phyloP scores from a whole-genome alignment of 208 protist species.

The Trypanosoma vivax region DNA sequence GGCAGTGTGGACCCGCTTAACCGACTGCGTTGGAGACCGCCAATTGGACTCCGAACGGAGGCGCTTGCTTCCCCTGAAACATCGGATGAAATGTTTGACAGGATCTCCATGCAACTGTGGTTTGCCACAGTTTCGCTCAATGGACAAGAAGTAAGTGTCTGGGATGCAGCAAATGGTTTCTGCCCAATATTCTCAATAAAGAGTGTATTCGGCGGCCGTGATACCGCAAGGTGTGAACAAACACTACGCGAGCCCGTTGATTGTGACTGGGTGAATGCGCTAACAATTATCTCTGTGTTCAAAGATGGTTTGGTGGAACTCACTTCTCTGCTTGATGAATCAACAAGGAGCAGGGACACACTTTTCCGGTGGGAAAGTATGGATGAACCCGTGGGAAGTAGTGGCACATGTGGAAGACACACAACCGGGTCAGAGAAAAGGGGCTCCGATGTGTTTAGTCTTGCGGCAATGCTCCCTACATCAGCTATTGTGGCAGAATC shows the following conservation, averaged over 20 bases:
- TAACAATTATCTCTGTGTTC: conserved; percentile 64
- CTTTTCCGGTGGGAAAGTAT: conserved; percentile 4
- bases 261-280: conserved; percentile 75
- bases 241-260: conserved; percentile 38
- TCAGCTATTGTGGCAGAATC: conserved; percentile 44
- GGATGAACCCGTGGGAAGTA: background rate
- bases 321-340: conserved; percentile 44
- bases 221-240: background rate
- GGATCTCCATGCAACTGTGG: conserved; percentile 67
- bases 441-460: conserved; percentile 36
- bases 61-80: background rate
- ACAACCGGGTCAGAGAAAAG: conserved; percentile 5
- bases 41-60: background rate
- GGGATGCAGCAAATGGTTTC: conserved; percentile 64
- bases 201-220: conserved; percentile 1
- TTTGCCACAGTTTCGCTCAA: conserved; percentile 60
- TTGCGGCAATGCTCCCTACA: conserved; percentile 58
- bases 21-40: conserved; percentile 57
- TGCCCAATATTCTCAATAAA: conserved; percentile 49
- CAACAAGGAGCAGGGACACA: conserved; percentile 3
- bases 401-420: conserved; percentile 5
- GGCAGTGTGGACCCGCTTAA: conserved; percentile 60
- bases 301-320: conserved; percentile 58
- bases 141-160: conserved; percentile 65
- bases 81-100: conserved; percentile 18